These are phyloP conservation scores for Apiospora pterosperma DNA, from an alignment of 2,329 filamentous ascomycete species.

Conservation along the genomic window DNA sequence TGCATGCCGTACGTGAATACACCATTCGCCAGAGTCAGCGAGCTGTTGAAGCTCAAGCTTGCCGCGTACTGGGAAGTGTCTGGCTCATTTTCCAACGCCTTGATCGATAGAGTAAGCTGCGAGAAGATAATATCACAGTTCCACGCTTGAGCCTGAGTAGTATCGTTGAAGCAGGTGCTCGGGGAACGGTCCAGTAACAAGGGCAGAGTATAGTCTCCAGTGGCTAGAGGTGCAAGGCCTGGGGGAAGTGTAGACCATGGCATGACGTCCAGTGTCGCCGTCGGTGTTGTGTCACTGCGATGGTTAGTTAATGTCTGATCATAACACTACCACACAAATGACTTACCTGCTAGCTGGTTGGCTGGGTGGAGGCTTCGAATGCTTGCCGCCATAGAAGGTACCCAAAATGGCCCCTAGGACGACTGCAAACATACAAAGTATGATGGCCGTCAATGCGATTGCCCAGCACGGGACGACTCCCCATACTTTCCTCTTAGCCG, in stretches of 20 bases:
- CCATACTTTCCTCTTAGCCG: constrained; percentile 53
- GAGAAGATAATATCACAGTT: constrained; percentile 53
- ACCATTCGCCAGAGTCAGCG: constrained; percentile 28
- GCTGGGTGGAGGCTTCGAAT: neutral
- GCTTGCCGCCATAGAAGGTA: constrained; percentile 32
- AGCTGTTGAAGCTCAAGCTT: constrained; percentile 35
- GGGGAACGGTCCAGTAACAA: constrained; percentile 46
- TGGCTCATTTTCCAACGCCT: constrained; percentile 19
- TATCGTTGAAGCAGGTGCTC: constrained; percentile 54
- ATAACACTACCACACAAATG: neutral
- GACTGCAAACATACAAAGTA: constrained; percentile 49
- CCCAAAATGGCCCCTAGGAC: constrained; percentile 57
- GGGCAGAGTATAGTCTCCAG: constrained; percentile 55
- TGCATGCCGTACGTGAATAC: constrained; percentile 53
- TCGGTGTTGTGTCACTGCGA: constrained; percentile 15
- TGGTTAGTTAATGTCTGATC: constrained; percentile 9
- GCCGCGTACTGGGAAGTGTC: constrained; percentile 38
- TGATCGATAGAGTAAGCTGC: constrained; percentile 42
- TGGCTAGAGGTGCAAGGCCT: constrained; percentile 48
- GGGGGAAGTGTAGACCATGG: constrained; percentile 48
- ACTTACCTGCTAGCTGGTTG: neutral
- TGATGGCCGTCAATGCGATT: constrained; percentile 45
- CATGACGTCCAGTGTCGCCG: constrained; percentile 44
- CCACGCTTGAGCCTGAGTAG: constrained; percentile 57
- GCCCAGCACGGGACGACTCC: constrained; percentile 62